Evolutionary conservation across 352 stramenopile genomes (phyloP).

Genomic region (Phytopythium vexans): DNA sequence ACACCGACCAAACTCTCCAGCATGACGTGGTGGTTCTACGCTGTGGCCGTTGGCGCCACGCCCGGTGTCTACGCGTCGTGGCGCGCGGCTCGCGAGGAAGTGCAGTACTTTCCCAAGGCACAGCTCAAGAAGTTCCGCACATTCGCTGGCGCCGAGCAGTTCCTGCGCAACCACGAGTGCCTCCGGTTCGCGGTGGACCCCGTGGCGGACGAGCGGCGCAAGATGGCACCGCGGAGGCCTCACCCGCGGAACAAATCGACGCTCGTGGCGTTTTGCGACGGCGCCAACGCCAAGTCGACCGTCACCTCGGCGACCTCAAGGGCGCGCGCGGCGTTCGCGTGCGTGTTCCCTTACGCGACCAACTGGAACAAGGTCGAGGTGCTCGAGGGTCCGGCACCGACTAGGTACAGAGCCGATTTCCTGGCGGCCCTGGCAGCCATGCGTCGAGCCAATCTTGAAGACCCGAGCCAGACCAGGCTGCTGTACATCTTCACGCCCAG

Average conservation of each 20-base stretch:
- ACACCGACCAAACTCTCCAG: not conserved
- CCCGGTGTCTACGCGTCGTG: slow-evolving; percentile 48
- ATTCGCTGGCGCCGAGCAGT: slow-evolving; percentile 29
- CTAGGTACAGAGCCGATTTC: slow-evolving; percentile 10
- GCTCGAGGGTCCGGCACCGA: slow-evolving; percentile 1
- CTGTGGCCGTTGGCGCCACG: slow-evolving; percentile 38
- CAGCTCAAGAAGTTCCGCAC: slow-evolving; percentile 59
- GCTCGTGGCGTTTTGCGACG: slow-evolving; percentile 14
- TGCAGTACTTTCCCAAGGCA: slow-evolving; percentile 37
- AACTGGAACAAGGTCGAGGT: slow-evolving; percentile 2
- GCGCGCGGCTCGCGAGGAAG: slow-evolving; percentile 26
- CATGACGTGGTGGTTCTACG: slow-evolving; percentile 37
- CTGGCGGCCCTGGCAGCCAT: slow-evolving; percentile 7
- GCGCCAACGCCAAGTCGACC: slow-evolving; percentile 1
- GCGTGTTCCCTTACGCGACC: slow-evolving; percentile 10
- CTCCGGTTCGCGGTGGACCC: not conserved
- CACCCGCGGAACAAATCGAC: not conserved
- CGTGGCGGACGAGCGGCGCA: not conserved
- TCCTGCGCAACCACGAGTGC: slow-evolving; percentile 9
- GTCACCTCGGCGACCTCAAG: slow-evolving; percentile 2
- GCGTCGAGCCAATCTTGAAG: not conserved
- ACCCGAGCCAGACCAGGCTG: slow-evolving; percentile 3
- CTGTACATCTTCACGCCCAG: slow-evolving; percentile 14
- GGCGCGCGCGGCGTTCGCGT: slow-evolving; percentile 2
- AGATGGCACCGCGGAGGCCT: not conserved